phyloP scores from a whole-genome alignment of 345 rosid species.

The Kandelia obovata region DNA sequence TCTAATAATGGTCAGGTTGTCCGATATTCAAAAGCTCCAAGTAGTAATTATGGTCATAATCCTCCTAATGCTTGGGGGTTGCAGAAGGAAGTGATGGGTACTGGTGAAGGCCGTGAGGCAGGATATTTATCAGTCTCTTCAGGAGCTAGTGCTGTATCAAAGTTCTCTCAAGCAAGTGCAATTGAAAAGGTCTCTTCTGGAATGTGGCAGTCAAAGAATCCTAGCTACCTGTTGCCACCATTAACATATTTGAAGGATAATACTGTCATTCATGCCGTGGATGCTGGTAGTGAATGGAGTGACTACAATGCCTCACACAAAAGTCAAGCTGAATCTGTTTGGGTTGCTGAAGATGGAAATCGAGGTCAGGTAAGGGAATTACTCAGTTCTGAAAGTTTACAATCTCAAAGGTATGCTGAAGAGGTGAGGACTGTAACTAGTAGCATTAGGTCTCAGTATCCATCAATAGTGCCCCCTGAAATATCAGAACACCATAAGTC shows the following conservation, averaged over 20 bases:
- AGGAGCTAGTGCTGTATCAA: conserved; percentile 13
- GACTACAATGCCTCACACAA: conserved; percentile 3
- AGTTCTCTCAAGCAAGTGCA: conserved; percentile 28
- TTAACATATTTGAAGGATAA: conserved; percentile 11
- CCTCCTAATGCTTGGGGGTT: conserved; percentile 22
- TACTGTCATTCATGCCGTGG: neutral
- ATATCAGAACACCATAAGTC: conserved; percentile 8
- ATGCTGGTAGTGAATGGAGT: conserved; percentile 6
- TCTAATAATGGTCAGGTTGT: conserved; percentile 8
- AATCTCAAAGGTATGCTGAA: conserved; percentile 11
- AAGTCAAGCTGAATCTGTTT: conserved; percentile 14
- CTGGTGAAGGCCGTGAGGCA: neutral
- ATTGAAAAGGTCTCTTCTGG: conserved; percentile 27
- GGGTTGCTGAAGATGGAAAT: conserved; percentile 9
- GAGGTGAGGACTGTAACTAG: conserved; percentile 3
- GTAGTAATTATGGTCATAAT: conserved; percentile 7
- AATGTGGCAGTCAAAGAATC: conserved; percentile 27
- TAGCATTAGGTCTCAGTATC: conserved; percentile 4
- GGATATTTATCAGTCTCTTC: neutral
- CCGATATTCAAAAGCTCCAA: conserved; percentile 2
- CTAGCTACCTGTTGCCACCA: conserved; percentile 19
- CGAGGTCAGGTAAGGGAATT: conserved; percentile 9
- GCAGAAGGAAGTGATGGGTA: conserved; percentile 12
- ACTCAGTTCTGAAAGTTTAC: neutral
- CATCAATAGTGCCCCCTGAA: conserved; percentile 1